These are phyloP conservation scores for Solanum hybrid DNA, from an alignment of 305 asterid genomes.

Conservation along the genomic window DNA sequence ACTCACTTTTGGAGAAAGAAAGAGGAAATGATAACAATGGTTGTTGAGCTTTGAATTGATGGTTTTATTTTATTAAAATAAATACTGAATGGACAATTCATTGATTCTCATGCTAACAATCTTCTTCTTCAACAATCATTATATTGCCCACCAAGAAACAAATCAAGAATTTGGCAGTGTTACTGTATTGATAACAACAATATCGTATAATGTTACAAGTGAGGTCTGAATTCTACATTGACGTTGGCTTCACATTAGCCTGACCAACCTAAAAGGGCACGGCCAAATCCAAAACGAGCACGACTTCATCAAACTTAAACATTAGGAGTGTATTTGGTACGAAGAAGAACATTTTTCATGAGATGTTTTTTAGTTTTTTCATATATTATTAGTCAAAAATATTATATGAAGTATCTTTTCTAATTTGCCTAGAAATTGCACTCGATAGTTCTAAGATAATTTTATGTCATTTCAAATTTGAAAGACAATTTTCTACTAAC, in stretches of 20 bases:
- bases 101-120: neutral
- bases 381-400: neutral
- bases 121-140: neutral
- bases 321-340: neutral
- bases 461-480: neutral
- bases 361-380: neutral
- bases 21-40: neutral
- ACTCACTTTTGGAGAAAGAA: neutral
- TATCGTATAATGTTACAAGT: neutral
- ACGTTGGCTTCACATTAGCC: neutral
- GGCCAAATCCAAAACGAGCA: neutral
- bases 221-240: neutral
- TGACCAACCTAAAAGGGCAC: neutral
- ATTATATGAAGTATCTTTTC: too few species aligned
- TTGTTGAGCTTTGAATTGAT: slow-evolving; percentile 1
- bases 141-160: neutral
- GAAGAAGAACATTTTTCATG: neutral
- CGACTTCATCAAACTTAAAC: neutral
- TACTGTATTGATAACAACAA: neutral
- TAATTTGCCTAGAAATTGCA: neutral
- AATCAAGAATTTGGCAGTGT: neutral
- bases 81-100: neutral
- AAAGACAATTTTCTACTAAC: neutral
- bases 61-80: neutral
- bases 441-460: neutral